Evolutionary conservation across 1,284 basidiomycete species (phyloP), one percentile per base, ranked within the genome.

Genomic region (Leucoagaricus sp.): DNA sequence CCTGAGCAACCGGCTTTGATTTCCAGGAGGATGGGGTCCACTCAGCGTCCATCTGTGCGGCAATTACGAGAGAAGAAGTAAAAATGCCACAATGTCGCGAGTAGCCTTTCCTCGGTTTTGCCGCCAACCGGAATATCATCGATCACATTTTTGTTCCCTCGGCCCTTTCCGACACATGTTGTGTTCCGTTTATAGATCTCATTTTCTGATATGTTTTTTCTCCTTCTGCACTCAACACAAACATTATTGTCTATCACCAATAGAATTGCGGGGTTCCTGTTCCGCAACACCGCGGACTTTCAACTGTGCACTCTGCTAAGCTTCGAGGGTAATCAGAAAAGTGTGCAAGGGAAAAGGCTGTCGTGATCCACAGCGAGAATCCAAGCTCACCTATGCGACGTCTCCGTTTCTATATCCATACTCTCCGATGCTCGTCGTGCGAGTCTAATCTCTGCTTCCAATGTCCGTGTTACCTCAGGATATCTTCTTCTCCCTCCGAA

Each of bases 1-100:
- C 82, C 75, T 93, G 90, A 10, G 87, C 86, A 41, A 89, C 78
- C 1, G 83, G 81, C 67, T 86, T 88, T 26, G 74, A 70, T 67
- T 82, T 84, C 91, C 83, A 85, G 0, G 81, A 82, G 26, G 72
- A 73, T 4, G 79, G 79, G 1, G 76, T 70, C 83, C 83, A 85
- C 5, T 62, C 45, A 12, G 38, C 19, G 33, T 44, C 53, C 53
- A 57, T 57, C 25, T 49, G 7, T 5, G 38, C 47, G 38, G 47
- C 34, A 55, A 53, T 47, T 44, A 49, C 46, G 46, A 49, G 47
- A 49, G 6, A n/a, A 3, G 21, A 54, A 46, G 36, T 4, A 34
- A 46, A n/a, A 21, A 2, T 49, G 29, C 19, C 40, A 25, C 45
- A 55, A 49, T 29, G 29, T 26, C 17, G 23, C 38, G 34, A 7